Evolutionary conservation across 345 rosid species (phyloP).

Genomic region (Aethionema arabicum): DNA sequence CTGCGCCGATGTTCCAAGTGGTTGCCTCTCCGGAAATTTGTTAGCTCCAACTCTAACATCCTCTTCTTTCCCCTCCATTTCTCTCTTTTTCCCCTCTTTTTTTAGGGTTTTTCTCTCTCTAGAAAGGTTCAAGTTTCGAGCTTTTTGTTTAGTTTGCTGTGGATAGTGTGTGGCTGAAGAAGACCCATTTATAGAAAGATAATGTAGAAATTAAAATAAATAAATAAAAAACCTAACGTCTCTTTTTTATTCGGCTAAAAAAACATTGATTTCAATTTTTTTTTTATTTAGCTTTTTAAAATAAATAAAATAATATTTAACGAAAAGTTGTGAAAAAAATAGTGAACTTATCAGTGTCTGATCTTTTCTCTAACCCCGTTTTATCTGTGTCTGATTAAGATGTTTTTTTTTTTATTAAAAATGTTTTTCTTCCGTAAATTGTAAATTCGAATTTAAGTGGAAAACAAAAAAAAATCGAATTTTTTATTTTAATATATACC

Average conservation of each 20-base stretch:
- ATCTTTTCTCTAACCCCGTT: no score
- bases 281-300: background rate
- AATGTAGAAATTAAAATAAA: conserved; percentile 11
- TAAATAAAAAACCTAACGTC: conserved; percentile 23
- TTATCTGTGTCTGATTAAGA: no score
- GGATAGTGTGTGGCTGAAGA: conserved; percentile 14
- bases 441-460: no score
- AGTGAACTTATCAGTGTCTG: no score
- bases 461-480: no score
- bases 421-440: no score
- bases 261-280: conserved; percentile 3
- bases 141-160: conserved; percentile 4
- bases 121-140: conserved; percentile 14
- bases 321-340: background rate
- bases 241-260: background rate
- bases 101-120: conserved; percentile 22
- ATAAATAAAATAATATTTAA: conserved; percentile 1
- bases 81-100: background rate
- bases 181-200: background rate
- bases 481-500: no score
- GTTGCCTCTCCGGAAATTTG: conserved; percentile 40
- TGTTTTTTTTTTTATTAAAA: no score
- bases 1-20: conserved; percentile 40
- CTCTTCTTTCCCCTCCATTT: conserved; percentile 40
- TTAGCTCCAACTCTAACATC: conserved; percentile 39